These are phyloP conservation scores for Lactarius sp. DNA, from an alignment of 768 basidiomycete species.

Conservation along the genomic window DNA sequence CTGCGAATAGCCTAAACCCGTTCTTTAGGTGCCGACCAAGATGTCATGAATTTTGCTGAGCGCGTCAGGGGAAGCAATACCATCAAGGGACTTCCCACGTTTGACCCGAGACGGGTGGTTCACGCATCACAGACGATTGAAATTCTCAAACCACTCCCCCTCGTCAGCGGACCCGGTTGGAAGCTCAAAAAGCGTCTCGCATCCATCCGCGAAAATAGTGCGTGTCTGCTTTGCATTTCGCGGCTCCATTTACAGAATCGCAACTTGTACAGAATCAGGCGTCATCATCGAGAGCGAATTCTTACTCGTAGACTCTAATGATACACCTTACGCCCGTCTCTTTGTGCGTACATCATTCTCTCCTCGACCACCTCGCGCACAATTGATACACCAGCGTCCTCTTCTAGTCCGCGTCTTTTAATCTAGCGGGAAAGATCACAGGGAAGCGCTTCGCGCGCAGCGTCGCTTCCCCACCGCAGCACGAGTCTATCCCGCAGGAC, in stretches of 20 bases:
- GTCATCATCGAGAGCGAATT: conserved; percentile 66
- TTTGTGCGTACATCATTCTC: conserved; percentile 31
- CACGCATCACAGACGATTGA: conserved; percentile 75
- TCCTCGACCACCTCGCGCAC: neutral
- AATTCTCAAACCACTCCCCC: conserved; percentile 71
- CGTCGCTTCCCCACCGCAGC: conserved; percentile 35
- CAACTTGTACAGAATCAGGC: conserved; percentile 52
- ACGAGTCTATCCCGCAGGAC: conserved; percentile 36
- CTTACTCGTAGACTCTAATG: conserved; percentile 56
- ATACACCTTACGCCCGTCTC: conserved; percentile 41
- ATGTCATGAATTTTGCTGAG: conserved; percentile 65
- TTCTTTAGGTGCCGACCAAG: conserved; percentile 47
- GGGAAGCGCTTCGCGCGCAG: conserved; percentile 39
- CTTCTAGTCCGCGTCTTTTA: conserved; percentile 38
- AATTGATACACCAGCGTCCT: neutral
- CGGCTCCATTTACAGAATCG: neutral
- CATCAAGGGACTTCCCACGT: conserved; percentile 62
- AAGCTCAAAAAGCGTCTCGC: conserved; percentile 59
- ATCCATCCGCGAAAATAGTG: conserved; percentile 80
- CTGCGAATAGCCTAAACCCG: neutral
- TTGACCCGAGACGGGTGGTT: conserved; percentile 68
- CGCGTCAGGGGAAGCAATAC: conserved; percentile 35
- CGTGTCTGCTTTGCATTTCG: conserved; percentile 27
- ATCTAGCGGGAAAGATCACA: conserved; percentile 39
- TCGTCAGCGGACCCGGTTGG: conserved; percentile 77